phyloP scores from a whole-genome alignment of 2,329 filamentous ascomycete species.

The Botrytis hyacinthi region DNA sequence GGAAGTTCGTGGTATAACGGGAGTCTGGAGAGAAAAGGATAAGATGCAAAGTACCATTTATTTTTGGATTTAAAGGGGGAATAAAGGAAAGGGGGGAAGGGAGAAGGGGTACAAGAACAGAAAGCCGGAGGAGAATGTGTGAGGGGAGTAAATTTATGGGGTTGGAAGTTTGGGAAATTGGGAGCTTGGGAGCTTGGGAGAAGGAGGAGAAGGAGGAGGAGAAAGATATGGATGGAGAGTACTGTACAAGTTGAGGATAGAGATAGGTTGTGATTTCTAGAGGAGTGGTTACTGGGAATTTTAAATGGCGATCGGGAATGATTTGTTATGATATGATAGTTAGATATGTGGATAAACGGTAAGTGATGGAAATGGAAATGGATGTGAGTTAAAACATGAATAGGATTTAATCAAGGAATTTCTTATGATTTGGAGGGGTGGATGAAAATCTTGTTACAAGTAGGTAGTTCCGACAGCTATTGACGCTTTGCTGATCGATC shows the following conservation, averaged over 20 bases:
- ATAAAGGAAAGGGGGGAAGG: too few species aligned
- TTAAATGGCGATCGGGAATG: neutral
- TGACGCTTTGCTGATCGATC: neutral
- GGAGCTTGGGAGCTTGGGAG: too few species aligned
- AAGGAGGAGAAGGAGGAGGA: neutral
- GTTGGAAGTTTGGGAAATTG: too few species aligned
- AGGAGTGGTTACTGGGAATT: neutral
- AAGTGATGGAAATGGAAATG: neutral
- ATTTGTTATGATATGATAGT: neutral
- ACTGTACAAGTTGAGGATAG: fast-evolving
- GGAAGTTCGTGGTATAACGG: too few species aligned
- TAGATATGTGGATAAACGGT: neutral
- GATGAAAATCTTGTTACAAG: neutral
- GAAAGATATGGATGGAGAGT: neutral
- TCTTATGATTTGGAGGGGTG: neutral
- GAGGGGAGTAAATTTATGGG: too few species aligned
- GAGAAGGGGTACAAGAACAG: too few species aligned
- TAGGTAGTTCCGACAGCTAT: neutral
- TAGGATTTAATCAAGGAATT: neutral
- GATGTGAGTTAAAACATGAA: neutral
- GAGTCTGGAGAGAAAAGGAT: too few species aligned
- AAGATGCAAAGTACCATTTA: too few species aligned
- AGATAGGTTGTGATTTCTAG: neutral
- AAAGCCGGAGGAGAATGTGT: too few species aligned
- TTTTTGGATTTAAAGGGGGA: too few species aligned